Percentiles rank a stretch among this genome's conserved stretches.
phyloP scores from a whole-genome alignment of 2,329 filamentous ascomycete species.

The Colletotrichum magnum region DNA sequence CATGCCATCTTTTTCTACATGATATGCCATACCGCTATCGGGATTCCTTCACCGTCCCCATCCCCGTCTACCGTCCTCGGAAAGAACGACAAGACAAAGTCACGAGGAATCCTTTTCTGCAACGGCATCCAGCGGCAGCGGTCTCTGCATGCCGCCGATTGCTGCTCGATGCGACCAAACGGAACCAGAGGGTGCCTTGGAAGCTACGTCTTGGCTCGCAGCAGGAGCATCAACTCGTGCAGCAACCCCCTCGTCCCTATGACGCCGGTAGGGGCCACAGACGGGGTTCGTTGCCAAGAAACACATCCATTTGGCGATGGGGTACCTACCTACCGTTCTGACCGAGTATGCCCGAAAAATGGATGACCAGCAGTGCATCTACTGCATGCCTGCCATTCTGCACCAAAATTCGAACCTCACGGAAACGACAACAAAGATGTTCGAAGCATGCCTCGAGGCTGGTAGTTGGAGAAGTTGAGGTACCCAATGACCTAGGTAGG shows the following conservation, averaged over 20 bases:
- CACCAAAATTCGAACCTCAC: too few species aligned
- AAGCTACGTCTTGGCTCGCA: slow-evolving; percentile 33
- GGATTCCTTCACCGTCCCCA: neutral
- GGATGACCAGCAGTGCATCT: too few species aligned
- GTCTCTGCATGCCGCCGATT: slow-evolving; percentile 13
- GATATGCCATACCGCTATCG: neutral
- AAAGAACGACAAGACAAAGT: neutral
- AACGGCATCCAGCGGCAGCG: neutral
- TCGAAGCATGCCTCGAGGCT: too few species aligned
- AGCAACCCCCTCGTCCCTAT: slow-evolving; percentile 34
- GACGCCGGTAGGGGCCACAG: slow-evolving; percentile 33
- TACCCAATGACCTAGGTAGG: too few species aligned
- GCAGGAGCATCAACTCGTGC: slow-evolving; percentile 29
- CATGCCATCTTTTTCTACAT: neutral
- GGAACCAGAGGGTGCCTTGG: slow-evolving; percentile 22
- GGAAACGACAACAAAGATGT: too few species aligned
- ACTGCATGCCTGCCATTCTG: too few species aligned
- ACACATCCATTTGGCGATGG: neutral
- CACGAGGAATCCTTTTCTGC: neutral
- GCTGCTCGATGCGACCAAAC: neutral
- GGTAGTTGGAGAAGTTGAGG: too few species aligned
- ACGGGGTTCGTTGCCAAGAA: neutral
- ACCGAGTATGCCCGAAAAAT: neutral
- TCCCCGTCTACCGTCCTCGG: neutral
- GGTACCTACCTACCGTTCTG: neutral